phyloP scores from a whole-genome alignment of 495 filamentous ascomycete species.

The Hypoxylon lienhwacheense region DNA sequence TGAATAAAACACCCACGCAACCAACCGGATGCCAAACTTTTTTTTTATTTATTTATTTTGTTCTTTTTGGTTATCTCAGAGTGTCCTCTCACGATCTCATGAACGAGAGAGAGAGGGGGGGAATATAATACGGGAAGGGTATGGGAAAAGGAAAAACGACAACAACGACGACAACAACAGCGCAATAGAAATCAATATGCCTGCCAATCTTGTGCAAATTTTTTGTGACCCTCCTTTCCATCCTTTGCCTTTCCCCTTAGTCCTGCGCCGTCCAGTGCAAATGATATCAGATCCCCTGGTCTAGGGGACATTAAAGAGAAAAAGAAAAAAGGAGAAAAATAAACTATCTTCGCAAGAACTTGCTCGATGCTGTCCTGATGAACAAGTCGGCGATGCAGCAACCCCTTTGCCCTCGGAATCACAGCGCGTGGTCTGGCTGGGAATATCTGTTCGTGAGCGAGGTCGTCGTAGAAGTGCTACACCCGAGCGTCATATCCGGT shows the following conservation, averaged over 20 bases:
- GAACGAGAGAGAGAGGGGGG: too few relatives aligned
- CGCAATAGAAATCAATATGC: conserved; percentile 26
- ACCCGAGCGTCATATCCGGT: not conserved
- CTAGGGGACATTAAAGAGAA: conserved; percentile 16
- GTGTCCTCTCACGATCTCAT: too few relatives aligned
- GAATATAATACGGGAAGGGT: too few relatives aligned
- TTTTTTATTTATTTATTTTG: too few relatives aligned
- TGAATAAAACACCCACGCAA: too few relatives aligned
- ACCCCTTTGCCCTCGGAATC: conserved; percentile 1
- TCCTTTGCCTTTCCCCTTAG: conserved; percentile 27
- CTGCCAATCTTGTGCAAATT: conserved; percentile 22
- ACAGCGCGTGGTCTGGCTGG: not conserved
- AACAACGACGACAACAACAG: not conserved
- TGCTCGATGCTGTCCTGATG: too few relatives aligned
- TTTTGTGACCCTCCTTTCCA: too few relatives aligned
- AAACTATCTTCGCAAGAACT: not conserved
- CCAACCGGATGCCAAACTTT: too few relatives aligned
- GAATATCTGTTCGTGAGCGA: not conserved
- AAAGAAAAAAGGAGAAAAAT: conserved; percentile 10
- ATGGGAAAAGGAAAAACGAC: not conserved
- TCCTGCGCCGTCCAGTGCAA: conserved; percentile 33
- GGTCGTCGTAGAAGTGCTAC: not conserved
- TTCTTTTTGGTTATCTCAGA: too few relatives aligned
- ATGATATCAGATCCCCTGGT: conserved; percentile 21
- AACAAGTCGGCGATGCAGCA: too few relatives aligned